Evolutionary conservation across 1,284 basidiomycete genomes (phyloP).

Genomic region (Afroboletus lepidellus): DNA sequence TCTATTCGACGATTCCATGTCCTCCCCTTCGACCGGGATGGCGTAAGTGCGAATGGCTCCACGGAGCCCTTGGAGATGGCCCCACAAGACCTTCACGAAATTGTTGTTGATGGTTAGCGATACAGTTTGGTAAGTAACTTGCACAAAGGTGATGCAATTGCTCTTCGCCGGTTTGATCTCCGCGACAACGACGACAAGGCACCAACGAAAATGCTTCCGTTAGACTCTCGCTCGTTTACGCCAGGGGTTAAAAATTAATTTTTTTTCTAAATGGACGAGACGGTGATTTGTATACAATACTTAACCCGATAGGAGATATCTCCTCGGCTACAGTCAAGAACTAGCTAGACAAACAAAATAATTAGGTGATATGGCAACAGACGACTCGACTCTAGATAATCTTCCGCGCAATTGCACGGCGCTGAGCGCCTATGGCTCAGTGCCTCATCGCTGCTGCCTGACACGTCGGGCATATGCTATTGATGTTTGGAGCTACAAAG

Average conservation of each 20-base stretch:
- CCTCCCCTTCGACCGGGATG: not conserved
- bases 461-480: conserved; percentile 39
- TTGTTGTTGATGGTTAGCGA: conserved; percentile 1
- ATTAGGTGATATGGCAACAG: conserved; percentile 23
- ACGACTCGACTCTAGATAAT: conserved; percentile 10
- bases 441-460: conserved; percentile 33
- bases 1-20: not conserved
- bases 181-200: conserved; percentile 24
- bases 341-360: conserved; percentile 20
- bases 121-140: conserved; percentile 5
- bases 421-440: conserved; percentile 15
- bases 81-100: conserved; percentile 3
- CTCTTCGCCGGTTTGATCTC: conserved; percentile 29
- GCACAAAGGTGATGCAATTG: conserved; percentile 7
- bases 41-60: conserved; percentile 14
- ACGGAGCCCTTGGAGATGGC: conserved; percentile 30
- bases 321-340: conserved; percentile 32
- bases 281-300: conserved; percentile 20
- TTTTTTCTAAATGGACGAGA: conserved; percentile 10
- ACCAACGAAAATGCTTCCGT: conserved; percentile 28
- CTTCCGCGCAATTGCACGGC: conserved; percentile 1
- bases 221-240: conserved; percentile 22
- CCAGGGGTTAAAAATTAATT: conserved; percentile 13
- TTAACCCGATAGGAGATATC: conserved; percentile 18
- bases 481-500: conserved; percentile 39